Base-by-base conservation (phyloP, 176 grass and related monocot species). In the Pharus latifolius region DNA sequence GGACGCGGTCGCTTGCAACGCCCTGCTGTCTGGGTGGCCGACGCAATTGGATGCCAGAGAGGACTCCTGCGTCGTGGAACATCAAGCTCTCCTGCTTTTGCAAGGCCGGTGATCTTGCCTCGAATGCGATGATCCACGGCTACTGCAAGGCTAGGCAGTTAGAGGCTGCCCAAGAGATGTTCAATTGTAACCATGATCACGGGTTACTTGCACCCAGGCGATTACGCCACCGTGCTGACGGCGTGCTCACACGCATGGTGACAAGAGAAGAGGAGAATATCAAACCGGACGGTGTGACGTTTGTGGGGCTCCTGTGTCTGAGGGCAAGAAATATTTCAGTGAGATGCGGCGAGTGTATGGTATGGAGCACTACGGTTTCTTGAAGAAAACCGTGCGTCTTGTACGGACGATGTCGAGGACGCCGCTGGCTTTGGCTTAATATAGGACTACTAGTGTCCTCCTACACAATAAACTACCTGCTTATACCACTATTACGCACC, bases 301-400 rank as follows among this genome's bases (percentile, higher is more conserved):
- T 77, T 49, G 45, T 77, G 35, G 74, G 29, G 0, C 33, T 77
- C 8, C 56, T 77, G 61, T 77, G 16, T 60, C 65, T 30, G 48
- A 35, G 0, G 74, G 60, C 14, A 24, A 66, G 34, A 13, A 20
- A 8, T 77, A 67, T 30, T 77, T 77, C 23, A 11, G 56, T 5
- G 43, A 13, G 48, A 77, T 77, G 74, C 29, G 16, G 0, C 6
- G 54, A 3, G 49, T 44, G 30, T 67, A 55, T 47, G 61, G 38
- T 13, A 44, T 77, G 2, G 22, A 77, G 33, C 74, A 77, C 34
- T 77, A 77, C 17, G 60, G 61, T 7, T 77, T 60, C 14, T n/a
- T 67, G 2, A 60, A 66, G 13, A 16, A 77, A 77, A 60, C 74
- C 29, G 33, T 50, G 17, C 17, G 65, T 4, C 10, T 77, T 35